Evolutionary conservation across 352 stramenopile species (phyloP).

Genomic region (Pythium phragmitis): DNA sequence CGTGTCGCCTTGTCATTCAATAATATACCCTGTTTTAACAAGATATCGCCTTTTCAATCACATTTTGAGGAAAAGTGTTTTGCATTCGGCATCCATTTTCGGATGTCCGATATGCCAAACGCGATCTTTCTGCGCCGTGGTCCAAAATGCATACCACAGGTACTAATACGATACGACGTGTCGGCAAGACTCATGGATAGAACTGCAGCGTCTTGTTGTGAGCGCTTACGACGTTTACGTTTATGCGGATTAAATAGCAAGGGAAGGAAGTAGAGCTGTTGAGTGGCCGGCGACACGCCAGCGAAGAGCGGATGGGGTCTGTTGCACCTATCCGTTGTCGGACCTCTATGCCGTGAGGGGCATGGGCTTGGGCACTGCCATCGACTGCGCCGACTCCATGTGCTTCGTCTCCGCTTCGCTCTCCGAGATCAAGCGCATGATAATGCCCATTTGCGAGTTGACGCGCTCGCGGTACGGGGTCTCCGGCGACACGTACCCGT

Average conservation of each 20-base stretch:
- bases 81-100: too few relatives aligned
- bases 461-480: constrained; percentile 33
- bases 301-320: neutral
- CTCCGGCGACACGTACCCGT: constrained; percentile 24
- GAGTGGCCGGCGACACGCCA: neutral
- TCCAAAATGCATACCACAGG: too few relatives aligned
- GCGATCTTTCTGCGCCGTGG: too few relatives aligned
- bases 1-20: too few relatives aligned
- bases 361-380: constrained; percentile 8
- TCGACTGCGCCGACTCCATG: constrained; percentile 14
- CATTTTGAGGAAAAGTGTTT: too few relatives aligned
- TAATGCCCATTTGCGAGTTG: constrained; percentile 25
- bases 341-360: constrained; percentile 14
- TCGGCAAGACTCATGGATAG: too few relatives aligned
- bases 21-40: too few relatives aligned
- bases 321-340: neutral
- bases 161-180: too few relatives aligned
- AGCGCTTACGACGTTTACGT: neutral
- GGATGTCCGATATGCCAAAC: too few relatives aligned
- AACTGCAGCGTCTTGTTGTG: too few relatives aligned
- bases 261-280: neutral
- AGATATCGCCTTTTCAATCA: too few relatives aligned
- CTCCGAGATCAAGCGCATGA: constrained; percentile 32
- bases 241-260: constrained; percentile 4
- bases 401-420: constrained; percentile 27